Evolutionary conservation across 2,329 filamentous ascomycete species (phyloP).

Genomic region (Cryphonectria japonica): DNA sequence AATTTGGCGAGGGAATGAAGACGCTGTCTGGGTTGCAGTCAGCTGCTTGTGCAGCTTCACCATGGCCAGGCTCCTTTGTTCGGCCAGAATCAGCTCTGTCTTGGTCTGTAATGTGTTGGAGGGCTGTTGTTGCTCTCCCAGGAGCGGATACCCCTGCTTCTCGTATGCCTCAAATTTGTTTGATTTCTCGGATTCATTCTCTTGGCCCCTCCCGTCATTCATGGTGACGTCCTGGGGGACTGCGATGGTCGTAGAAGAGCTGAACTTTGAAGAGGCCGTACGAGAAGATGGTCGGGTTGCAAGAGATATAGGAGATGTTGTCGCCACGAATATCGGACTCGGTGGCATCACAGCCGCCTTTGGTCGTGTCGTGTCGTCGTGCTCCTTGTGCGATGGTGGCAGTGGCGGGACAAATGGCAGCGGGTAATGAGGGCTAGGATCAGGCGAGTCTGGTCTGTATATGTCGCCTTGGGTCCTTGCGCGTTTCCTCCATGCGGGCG

Average conservation of each 20-base stretch:
- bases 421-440: slow-evolving; percentile 9
- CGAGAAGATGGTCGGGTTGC: slow-evolving; percentile 11
- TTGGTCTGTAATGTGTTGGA: slow-evolving; percentile 45
- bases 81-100: slow-evolving; percentile 51
- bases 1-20: slow-evolving; percentile 26
- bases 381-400: slow-evolving; percentile 20
- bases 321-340: slow-evolving; percentile 5
- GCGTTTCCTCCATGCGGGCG: slow-evolving; percentile 24
- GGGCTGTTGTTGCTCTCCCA: not conserved
- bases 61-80: slow-evolving; percentile 55
- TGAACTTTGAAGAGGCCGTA: slow-evolving; percentile 14
- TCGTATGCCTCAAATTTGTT: slow-evolving; percentile 20
- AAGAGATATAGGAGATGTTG: slow-evolving; percentile 4
- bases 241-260: slow-evolving; percentile 27
- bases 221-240: slow-evolving; percentile 27
- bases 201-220: not conserved
- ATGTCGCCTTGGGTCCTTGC: slow-evolving; percentile 27
- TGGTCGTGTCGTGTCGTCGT: slow-evolving; percentile 17
- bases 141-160: slow-evolving; percentile 19
- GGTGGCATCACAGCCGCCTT: slow-evolving; percentile 14
- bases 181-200: slow-evolving; percentile 13
- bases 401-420: slow-evolving; percentile 24
- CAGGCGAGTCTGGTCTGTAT: not conserved
- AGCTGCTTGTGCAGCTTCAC: slow-evolving; percentile 50
- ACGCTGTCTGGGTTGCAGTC: slow-evolving; percentile 38